Percentiles rank a stretch among this genome's conserved stretches.
These are phyloP conservation scores for Echinosophora koreensis DNA, from an alignment of 306 rosid species.

Conservation along the genomic window DNA sequence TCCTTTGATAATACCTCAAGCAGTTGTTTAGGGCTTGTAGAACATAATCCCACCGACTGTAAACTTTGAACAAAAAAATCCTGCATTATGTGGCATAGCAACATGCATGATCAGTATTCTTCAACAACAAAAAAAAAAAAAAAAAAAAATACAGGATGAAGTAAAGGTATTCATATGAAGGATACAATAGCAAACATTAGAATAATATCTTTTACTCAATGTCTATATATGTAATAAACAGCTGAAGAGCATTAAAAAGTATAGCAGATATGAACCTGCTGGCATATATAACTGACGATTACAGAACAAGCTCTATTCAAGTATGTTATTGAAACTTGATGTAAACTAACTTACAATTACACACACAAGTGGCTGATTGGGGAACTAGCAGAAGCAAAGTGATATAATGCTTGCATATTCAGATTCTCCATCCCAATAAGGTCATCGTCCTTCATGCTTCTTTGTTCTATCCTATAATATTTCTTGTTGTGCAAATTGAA, in stretches of 20 bases:
- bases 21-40: slow-evolving; percentile 63
- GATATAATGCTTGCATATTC: neutral
- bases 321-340: slow-evolving; percentile 4
- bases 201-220: neutral
- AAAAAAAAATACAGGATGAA: slow-evolving; percentile 3
- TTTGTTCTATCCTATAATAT: neutral
- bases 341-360: neutral
- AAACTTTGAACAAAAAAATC: slow-evolving; percentile 81
- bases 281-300: slow-evolving; percentile 1
- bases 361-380: neutral
- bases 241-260: slow-evolving; percentile 32
- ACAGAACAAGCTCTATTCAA: neutral
- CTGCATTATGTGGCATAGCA: slow-evolving; percentile 62
- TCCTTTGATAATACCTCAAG: slow-evolving; percentile 73
- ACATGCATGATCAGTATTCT: slow-evolving; percentile 42
- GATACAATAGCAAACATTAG: slow-evolving; percentile 10
- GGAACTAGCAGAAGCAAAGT: neutral
- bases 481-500: neutral
- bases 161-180: slow-evolving; percentile 19
- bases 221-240: slow-evolving; percentile 9
- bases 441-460: neutral
- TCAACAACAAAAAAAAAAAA: neutral
- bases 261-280: slow-evolving; percentile 21
- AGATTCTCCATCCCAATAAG: neutral
- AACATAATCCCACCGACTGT: slow-evolving; percentile 77